phyloP scores from a whole-genome alignment of 1,139 yeast genomes.

The Zygoascus meyerae region DNA sequence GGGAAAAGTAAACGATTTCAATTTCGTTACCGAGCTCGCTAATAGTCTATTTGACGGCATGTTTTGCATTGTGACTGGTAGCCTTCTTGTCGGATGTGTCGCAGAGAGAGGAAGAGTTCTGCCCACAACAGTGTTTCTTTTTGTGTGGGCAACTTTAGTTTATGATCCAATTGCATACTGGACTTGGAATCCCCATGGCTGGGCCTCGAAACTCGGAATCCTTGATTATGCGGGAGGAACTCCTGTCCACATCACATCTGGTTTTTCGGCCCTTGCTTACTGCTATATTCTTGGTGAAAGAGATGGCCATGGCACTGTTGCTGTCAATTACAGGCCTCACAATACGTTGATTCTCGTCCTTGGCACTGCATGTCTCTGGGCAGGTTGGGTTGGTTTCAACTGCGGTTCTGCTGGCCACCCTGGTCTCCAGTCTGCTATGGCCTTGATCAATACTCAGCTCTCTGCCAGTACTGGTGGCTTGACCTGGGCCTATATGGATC shows the following conservation, averaged over 20 bases:
- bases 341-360: constrained; percentile 39
- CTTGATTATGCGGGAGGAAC: constrained; percentile 64
- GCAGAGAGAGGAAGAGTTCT: constrained; percentile 53
- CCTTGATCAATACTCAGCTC: constrained; percentile 31
- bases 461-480: constrained; percentile 34
- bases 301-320: constrained; percentile 21
- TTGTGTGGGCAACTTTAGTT: constrained; percentile 51
- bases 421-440: constrained; percentile 42
- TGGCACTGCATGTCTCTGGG: constrained; percentile 53
- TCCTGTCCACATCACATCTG: constrained; percentile 57
- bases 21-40: constrained; percentile 33
- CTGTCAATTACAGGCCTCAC: constrained; percentile 30
- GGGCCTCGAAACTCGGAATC: constrained; percentile 48
- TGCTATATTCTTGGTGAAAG: constrained; percentile 53
- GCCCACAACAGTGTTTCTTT: constrained; percentile 50
- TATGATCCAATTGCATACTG: constrained; percentile 61
- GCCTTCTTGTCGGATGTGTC: constrained; percentile 52
- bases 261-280: constrained; percentile 55
- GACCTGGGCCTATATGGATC: constrained; percentile 33
- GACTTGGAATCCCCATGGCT: constrained; percentile 59
- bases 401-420: constrained; percentile 72
- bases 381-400: constrained; percentile 88
- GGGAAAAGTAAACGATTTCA: constrained; percentile 40
- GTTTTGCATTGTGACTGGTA: constrained; percentile 49
- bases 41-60: constrained; percentile 48